These are phyloP conservation scores for Ceratocystis smalleyi DNA, from an alignment of 2,329 filamentous ascomycete genomes.

Conservation along the genomic window DNA sequence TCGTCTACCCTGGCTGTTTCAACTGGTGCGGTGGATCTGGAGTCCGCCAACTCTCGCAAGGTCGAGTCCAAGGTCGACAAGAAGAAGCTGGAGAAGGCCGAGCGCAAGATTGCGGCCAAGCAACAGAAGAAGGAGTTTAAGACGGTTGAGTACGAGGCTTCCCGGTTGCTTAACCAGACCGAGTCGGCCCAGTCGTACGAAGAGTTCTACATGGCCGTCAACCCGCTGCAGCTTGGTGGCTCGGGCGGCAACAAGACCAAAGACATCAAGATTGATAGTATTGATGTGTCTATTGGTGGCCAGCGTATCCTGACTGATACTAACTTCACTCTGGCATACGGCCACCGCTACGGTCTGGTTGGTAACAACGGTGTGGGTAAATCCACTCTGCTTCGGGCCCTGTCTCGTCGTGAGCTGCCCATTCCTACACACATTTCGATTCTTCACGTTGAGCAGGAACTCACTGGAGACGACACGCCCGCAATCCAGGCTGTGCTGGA, in stretches of 20 bases:
- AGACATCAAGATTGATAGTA: constrained; percentile 94
- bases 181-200: constrained; percentile 85
- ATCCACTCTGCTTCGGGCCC: constrained; percentile 80
- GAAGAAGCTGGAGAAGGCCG: constrained; percentile 98
- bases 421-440: constrained; percentile 98
- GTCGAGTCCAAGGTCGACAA: constrained; percentile 94
- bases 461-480: constrained; percentile 86
- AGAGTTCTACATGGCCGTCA: constrained; percentile 99
- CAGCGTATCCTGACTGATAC: constrained; percentile 82
- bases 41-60: constrained; percentile 83
- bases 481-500: constrained; percentile 90
- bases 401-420: constrained; percentile 82
- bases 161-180: constrained; percentile 67
- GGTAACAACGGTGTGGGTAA: constrained; percentile 99
- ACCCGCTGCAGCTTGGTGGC: constrained; percentile 74
- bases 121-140: constrained; percentile 98
- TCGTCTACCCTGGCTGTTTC: constrained; percentile 86
- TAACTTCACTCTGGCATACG: constrained; percentile 76
- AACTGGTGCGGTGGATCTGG: constrained; percentile 71
- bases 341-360: constrained; percentile 87
- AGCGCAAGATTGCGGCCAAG: constrained; percentile 93
- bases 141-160: constrained; percentile 94
- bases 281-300: constrained; percentile 85
- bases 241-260: constrained; percentile 74
- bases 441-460: constrained; percentile 96